Evolutionary conservation across 768 basidiomycete species (phyloP), one percentile per base, ranked within the genome.

Genomic region (Lyophyllum semitale): DNA sequence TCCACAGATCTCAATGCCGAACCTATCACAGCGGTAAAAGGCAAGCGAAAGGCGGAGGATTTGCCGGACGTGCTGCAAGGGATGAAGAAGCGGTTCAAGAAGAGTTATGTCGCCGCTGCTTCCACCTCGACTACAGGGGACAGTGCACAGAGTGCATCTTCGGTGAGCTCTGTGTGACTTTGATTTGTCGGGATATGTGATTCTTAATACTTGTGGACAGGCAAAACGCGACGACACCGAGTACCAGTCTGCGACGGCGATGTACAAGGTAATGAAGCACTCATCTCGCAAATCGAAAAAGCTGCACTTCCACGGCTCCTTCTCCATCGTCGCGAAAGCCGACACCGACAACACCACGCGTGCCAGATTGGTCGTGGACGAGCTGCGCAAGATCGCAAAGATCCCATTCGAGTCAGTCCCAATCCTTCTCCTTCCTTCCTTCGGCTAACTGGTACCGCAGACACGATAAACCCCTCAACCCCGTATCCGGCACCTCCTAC

Each of bases 321-420:
- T 69, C 42, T 64, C 70, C 7, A 71, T 74, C n/a, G 55, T 74
- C 8, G 59, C 67, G 1, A 57, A 60, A 2, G 23, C 57, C 15
- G 40, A 61, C 2, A 69, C 63, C 29, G 59, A 64, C 38, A 57
- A 73, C 49, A 42, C 26, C 22, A 59, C 50, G 15, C 68, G 71
- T 6, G 59, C 61, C 8, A 40, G 55, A 25, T 17, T 69, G 8
- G 70, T 73, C 6, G 58, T 61, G 1, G 54, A 63, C 3, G 71
- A 73, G 32, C 55, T 73, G 12, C 60, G 63, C n/a, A 70, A 68
- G 37, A 63, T 71, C 47, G 68, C 59, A 5, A 63, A 62, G 11
- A 37, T 71, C 3, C 53, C 62, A 12, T 71, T 73, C 48, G 60
- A 65, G 71, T 73, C 42, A 35, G 70, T 62, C 8, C 23, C 12